These are phyloP conservation scores for Bipolaris gigantea DNA, from an alignment of 2,329 filamentous ascomycete genomes.

Conservation along the genomic window DNA sequence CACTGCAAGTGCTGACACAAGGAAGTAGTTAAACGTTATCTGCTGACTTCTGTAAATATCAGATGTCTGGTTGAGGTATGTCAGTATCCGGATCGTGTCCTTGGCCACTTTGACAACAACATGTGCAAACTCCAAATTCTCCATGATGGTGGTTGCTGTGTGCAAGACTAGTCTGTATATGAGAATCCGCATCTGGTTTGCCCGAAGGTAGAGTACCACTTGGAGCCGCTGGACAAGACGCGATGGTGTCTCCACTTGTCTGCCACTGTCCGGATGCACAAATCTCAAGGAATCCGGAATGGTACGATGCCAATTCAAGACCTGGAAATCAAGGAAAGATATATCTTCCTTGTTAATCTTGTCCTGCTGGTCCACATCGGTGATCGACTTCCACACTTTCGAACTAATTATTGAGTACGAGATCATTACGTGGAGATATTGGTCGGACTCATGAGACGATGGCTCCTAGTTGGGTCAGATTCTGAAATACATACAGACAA, in stretches of 20 bases:
- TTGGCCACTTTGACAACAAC: conserved; percentile 74
- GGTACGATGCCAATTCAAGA: conserved; percentile 81
- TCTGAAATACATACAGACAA: not conserved
- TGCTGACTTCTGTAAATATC: conserved; percentile 73
- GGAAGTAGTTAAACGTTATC: conserved; percentile 79
- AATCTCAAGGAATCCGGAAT: conserved; percentile 68
- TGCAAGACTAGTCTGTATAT: conserved; percentile 88
- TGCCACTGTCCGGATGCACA: conserved; percentile 57
- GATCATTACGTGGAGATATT: conserved; percentile 83
- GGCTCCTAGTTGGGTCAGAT: conserved; percentile 20
- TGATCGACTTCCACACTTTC: conserved; percentile 82
- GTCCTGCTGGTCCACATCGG: conserved; percentile 59
- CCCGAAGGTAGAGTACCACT: conserved; percentile 80
- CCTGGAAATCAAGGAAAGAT: conserved; percentile 77
- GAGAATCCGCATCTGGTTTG: conserved; percentile 88
- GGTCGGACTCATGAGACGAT: conserved; percentile 51
- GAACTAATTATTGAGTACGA: conserved; percentile 80
- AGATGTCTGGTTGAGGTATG: conserved; percentile 70
- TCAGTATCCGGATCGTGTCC: conserved; percentile 73
- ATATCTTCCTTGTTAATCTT: conserved; percentile 75
- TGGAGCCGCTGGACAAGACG: conserved; percentile 73
- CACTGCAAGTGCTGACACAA: conserved; percentile 73
- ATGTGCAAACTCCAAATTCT: conserved; percentile 72
- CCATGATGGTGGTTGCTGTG: conserved; percentile 78
- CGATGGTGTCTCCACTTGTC: conserved; percentile 50